Evolutionary conservation across 148 eudicot species (phyloP), one percentile per base, ranked within the genome.

Genomic region (Dysphania ambrosioides): DNA sequence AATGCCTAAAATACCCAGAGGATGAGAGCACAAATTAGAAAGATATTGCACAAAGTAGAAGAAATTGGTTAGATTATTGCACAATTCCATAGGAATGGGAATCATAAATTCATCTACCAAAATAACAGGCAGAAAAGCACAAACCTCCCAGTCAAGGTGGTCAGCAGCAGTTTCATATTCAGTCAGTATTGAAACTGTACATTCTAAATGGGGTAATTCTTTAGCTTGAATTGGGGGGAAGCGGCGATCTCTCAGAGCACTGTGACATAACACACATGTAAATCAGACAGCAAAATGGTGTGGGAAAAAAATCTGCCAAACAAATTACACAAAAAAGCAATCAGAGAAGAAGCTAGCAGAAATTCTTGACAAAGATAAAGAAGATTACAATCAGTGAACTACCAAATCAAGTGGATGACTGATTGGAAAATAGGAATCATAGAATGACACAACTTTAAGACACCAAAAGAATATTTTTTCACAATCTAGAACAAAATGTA

Each of bases 91-190:
- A 19, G 40, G 24, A 18, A 59, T 41, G 62, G 21, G 35, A 51
- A 60, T 13, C 21, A 44, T 23, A 56, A n/a, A 29, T 16, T 51
- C 3, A 32, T 19, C 12, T 42, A 42, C 36, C 57, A 66, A 60
- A 32, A 40, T 26, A 34, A 23, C 12, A 49, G 74, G 57, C 27
- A 70, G 49, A 67, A 75, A 47, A 83, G 70, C 59, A 85, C 92
- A 75, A 82, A 95, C 99, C 99, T 95, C 97, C 99, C 99, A 95
- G 72, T 95, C 97, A 75, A 90, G 97, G 87, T 95, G 86, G 81
- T 88, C 78, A 42, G 62, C 70, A 53, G 80, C 97, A 72, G 80
- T 83, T 76, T 95, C 99, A 78, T 88, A 95, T 79, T 95, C 81
- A 74, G 97, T 86, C 56, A 95, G 90, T 66, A 95, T 79, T 36